Evolutionary conservation across 805 yeast species (phyloP), one percentile per base, ranked within the genome.

Genomic region (Candida koratica): DNA sequence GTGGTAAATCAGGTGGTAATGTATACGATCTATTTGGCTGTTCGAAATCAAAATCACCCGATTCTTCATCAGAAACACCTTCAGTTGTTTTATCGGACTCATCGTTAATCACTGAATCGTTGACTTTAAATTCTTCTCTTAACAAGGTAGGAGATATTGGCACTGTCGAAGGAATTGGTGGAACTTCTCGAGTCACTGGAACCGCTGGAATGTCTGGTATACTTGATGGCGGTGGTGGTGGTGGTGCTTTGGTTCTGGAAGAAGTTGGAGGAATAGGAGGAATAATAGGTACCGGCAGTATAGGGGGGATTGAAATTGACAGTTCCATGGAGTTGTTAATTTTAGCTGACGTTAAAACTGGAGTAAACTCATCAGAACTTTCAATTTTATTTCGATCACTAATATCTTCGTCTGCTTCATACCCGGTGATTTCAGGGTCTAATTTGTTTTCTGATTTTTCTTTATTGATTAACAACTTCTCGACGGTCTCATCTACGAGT

Each of bases 391-490:
- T 36, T 13, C 49, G 51, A 41, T 61, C 69, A 11, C 68, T 62
- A 9, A 58, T 44, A 34, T 67, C 71, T 32, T 75, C 84, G 50
- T 82, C 88, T 0, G 86, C 86, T 38, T 82, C 86, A 48, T 80
- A 80, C 0, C 87, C 87, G 1, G 85, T 73, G 20, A 40, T 33
- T 34, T 47, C 50, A 7, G 15, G 12, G 11, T 41, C 51, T 13
- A 34, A 26, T 17, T 28, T 34, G 11, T 29, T 29, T 13, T 12
- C 31, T 12, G 28, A 22, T 27, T 37, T 28, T 11, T 12, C 19
- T 17, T 31, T 26, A n/a, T 24, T 17, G 7, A 36, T 36, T 11
- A 32, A 28, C 10, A 36, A 16, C 17, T 36, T 34, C 17, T 22
- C 29, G 3, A 13, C 15, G n/a, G n/a, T n/a, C n/a, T n/a, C n/a